Percentiles rank a stretch among this genome's conserved stretches.
Conservation (phyloP, 2,329 filamentous ascomycete species). For the Exophiala viscosa region DNA sequence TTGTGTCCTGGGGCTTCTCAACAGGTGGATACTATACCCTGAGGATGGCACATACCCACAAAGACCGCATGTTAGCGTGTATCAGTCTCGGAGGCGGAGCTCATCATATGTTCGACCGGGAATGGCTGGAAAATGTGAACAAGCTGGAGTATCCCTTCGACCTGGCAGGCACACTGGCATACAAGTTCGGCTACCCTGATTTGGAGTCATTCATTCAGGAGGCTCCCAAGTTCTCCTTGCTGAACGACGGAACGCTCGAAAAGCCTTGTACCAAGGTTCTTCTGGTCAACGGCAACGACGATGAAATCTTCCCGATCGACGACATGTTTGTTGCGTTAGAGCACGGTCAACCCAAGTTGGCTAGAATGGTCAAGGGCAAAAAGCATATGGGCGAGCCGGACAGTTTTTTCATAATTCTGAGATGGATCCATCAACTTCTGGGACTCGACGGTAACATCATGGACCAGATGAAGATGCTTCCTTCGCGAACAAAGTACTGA, state of each 20-base stretch:
- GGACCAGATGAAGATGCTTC: slow-evolving; percentile 29
- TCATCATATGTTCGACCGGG: slow-evolving; percentile 56
- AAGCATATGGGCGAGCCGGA: slow-evolving; percentile 67
- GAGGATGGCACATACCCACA: slow-evolving; percentile 56
- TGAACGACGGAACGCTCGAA: slow-evolving; percentile 54
- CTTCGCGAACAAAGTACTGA: slow-evolving; percentile 27
- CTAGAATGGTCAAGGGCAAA: slow-evolving; percentile 55
- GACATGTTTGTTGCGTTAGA: slow-evolving; percentile 55
- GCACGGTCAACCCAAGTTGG: slow-evolving; percentile 53
- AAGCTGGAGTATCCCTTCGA: slow-evolving; percentile 60
- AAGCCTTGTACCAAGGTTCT: slow-evolving; percentile 48
- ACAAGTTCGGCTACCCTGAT: slow-evolving; percentile 47
- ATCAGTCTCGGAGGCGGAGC: slow-evolving; percentile 55
- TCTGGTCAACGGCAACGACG: slow-evolving; percentile 56
- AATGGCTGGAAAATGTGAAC: slow-evolving; percentile 55
- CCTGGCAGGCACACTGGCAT: slow-evolving; percentile 48
- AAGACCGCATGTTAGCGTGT: slow-evolving; percentile 48
- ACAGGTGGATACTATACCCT: slow-evolving; percentile 60
- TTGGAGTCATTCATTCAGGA: slow-evolving; percentile 48
- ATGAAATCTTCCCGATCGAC: slow-evolving; percentile 62
- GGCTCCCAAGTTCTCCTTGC: slow-evolving; percentile 51
- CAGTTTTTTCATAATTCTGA: slow-evolving; percentile 38
- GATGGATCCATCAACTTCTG: slow-evolving; percentile 35
- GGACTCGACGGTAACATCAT: slow-evolving; percentile 27
- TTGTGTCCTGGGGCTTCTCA: slow-evolving; percentile 54